phyloP scores from a whole-genome alignment of 1,284 basidiomycete species.

The Ustilago crameri region DNA sequence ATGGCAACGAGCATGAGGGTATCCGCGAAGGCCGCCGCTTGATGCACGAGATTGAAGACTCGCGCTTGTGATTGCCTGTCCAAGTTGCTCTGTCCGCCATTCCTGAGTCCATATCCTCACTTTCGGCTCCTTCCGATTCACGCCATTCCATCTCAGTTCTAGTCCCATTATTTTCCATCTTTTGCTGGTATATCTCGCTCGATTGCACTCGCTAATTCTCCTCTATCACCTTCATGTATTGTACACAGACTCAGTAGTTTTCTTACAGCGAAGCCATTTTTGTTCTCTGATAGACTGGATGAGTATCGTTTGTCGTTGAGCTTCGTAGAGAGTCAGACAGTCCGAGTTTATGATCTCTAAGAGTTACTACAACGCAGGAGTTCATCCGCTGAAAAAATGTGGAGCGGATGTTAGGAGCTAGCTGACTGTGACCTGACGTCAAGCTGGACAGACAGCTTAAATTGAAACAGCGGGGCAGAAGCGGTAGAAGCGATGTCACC shows the following conservation, averaged over 20 bases:
- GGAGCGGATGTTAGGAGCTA: background rate
- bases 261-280: too few species aligned
- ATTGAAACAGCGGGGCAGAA: too few species aligned
- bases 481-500: too few species aligned
- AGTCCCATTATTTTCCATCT: too few species aligned
- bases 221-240: background rate
- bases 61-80: slow-evolving; percentile 23
- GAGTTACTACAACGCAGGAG: too few species aligned
- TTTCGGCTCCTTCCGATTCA: background rate
- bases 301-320: too few species aligned
- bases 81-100: background rate
- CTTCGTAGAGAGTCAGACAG: too few species aligned
- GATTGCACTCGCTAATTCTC: background rate
- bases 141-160: background rate
- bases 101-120: too few species aligned
- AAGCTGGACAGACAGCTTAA: background rate
- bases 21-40: slow-evolving; percentile 51
- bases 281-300: too few species aligned
- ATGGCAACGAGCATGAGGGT: slow-evolving; percentile 55
- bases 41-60: slow-evolving; percentile 53
- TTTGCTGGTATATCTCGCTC: background rate
- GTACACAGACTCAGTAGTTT: too few species aligned
- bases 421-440: slow-evolving; percentile 11
- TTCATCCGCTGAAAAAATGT: too few species aligned
- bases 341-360: too few species aligned